These are phyloP conservation scores for Globisporangium recalcitrans DNA, from an alignment of 352 stramenopile genomes.

Conservation along the genomic window DNA sequence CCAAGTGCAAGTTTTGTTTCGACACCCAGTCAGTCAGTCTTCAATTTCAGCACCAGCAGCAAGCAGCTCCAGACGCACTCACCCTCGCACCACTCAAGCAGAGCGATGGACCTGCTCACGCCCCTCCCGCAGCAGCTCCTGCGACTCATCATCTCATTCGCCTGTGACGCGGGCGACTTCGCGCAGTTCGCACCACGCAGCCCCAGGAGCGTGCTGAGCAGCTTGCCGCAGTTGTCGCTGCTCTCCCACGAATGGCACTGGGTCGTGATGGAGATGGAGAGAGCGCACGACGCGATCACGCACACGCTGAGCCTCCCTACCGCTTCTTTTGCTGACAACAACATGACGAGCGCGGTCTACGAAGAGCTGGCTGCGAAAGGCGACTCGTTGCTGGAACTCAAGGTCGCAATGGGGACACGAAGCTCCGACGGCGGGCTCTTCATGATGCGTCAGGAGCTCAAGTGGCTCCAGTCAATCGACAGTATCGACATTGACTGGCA, in stretches of 20 bases:
- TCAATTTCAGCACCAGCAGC: neutral
- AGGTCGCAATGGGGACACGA: constrained; percentile 1
- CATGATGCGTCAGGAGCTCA: neutral
- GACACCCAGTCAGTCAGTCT: neutral
- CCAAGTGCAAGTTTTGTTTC: no score
- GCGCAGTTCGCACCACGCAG: neutral
- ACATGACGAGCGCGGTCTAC: neutral
- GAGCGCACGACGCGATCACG: neutral
- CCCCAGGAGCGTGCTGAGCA: neutral
- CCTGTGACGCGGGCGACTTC: neutral
- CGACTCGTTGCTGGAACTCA: neutral
- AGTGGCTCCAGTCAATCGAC: neutral
- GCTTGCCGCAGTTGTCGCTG: neutral
- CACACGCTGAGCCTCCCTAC: neutral
- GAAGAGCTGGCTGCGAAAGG: neutral
- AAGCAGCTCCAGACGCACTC: neutral
- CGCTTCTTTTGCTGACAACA: neutral
- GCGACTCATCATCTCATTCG: neutral
- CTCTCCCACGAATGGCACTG: neutral
- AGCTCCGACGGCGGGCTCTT: neutral
- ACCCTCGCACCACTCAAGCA: neutral
- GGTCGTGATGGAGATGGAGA: neutral
- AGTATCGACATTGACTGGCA: constrained; percentile 8
- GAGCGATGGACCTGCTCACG: neutral
- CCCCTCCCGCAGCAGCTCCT: neutral